Percentiles rank a stretch among this genome's conserved stretches.
Conservation (phyloP, 2,329 filamentous ascomycete species). For the Aureobasidium pullulans region DNA sequence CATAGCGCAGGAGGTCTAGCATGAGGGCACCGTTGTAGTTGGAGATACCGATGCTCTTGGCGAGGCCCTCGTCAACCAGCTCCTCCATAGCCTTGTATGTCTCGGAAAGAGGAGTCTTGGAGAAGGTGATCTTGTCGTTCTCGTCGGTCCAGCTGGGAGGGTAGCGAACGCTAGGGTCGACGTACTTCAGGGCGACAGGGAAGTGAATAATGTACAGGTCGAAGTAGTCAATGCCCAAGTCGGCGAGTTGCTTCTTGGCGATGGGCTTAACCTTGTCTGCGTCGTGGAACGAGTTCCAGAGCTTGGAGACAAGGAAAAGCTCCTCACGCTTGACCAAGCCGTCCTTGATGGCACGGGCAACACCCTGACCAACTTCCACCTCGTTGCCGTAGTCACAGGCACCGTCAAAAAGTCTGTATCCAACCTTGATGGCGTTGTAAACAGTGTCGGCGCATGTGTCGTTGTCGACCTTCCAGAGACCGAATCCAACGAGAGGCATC, state of each 20-base stretch:
- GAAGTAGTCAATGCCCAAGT: constrained; percentile 84
- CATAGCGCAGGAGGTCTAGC: constrained; percentile 73
- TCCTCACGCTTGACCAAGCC: constrained; percentile 76
- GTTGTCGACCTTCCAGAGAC: constrained; percentile 77
- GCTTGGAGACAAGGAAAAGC: constrained; percentile 86
- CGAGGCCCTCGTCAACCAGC: constrained; percentile 61
- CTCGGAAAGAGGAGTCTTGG: constrained; percentile 67
- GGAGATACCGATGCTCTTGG: constrained; percentile 68
- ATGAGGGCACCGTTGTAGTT: constrained; percentile 76
- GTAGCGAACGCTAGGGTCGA: constrained; percentile 71
- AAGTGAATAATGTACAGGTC: constrained; percentile 88
- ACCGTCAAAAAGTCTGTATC: constrained; percentile 55
- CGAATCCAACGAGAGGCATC: constrained; percentile 71
- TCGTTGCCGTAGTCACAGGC: constrained; percentile 74
- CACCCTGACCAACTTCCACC: constrained; percentile 66
- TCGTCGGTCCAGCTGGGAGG: constrained; percentile 67
- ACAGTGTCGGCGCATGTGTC: constrained; percentile 65
- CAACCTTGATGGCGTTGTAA: constrained; percentile 62
- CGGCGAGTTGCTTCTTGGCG: constrained; percentile 65
- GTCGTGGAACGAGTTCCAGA: constrained; percentile 90
- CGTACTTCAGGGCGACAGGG: constrained; percentile 77
- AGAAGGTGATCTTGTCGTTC: constrained; percentile 54
- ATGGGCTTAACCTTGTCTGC: constrained; percentile 69
- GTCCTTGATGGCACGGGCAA: constrained; percentile 72
- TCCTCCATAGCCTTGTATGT: constrained; percentile 77